Evolutionary conservation across 2,329 filamentous ascomycete genomes (phyloP).

Genomic region (Neopestalotiopsis sp.): DNA sequence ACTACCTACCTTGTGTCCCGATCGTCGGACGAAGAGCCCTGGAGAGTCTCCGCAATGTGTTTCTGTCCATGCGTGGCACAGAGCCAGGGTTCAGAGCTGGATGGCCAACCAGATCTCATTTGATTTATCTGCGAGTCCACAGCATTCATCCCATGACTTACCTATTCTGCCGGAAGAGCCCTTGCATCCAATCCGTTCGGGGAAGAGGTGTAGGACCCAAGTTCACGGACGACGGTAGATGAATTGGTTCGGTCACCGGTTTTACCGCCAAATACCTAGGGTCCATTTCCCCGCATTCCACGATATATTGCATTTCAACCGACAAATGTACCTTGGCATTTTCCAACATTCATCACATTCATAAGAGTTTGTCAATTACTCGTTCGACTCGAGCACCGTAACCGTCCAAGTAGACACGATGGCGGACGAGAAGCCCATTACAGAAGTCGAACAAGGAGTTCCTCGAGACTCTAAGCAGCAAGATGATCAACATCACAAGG

Average conservation of each 20-base stretch:
- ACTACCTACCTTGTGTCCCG: too few species aligned
- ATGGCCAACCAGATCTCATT: background rate
- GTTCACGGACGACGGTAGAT: background rate
- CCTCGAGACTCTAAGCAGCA: background rate
- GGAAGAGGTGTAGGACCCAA: background rate
- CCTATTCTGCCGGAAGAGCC: slow-evolving; percentile 1
- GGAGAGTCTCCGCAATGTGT: background rate
- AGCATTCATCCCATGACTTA: background rate
- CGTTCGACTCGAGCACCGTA: too few species aligned
- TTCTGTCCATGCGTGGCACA: background rate
- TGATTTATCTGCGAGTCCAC: background rate
- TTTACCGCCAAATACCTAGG: background rate
- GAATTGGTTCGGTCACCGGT: background rate
- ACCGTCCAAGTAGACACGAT: background rate
- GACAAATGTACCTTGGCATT: background rate
- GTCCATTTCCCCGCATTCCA: background rate
- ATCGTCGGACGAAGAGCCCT: background rate
- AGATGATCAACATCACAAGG: background rate
- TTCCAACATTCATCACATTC: background rate
- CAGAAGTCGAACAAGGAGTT: background rate
- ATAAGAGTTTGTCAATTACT: background rate
- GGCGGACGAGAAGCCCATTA: slow-evolving; percentile 6
- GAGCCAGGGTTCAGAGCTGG: background rate
- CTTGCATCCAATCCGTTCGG: background rate
- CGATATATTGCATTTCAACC: background rate